A percentile compares a stretch with the other conserved stretches of the same genome.
Conservation (phyloP, 306 rosid genomes). For the Neltuma alba region DNA sequence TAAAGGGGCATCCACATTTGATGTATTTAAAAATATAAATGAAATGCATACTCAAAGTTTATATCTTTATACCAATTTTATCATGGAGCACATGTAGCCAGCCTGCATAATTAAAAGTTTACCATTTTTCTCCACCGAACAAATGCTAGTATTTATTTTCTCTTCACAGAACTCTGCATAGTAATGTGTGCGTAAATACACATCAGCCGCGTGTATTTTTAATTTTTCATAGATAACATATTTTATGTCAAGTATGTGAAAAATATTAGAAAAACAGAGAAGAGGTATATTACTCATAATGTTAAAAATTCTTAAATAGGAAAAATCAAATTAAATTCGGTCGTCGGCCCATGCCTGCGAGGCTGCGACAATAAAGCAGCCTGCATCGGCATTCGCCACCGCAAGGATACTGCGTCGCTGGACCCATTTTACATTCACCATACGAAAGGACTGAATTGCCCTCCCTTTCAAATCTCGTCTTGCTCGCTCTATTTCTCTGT, state of each 20-base stretch:
- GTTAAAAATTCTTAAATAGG: no score
- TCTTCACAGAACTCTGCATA: neutral
- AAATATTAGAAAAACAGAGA: no score
- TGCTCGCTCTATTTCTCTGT: conserved; percentile 26
- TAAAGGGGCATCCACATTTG: neutral
- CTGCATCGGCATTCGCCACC: conserved; percentile 5
- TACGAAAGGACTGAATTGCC: conserved; percentile 29
- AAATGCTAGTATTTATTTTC: neutral
- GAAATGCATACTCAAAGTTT: neutral
- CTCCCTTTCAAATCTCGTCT: conserved; percentile 42
- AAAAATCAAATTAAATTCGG: conserved; percentile 3
- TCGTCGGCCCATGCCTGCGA: conserved; percentile 26
- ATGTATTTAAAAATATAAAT: neutral
- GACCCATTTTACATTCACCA: neutral
- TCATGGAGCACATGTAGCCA: neutral
- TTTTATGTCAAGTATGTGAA: neutral
- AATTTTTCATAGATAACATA: neutral
- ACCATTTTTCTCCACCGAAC: neutral
- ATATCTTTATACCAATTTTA: neutral
- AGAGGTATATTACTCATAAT: no score
- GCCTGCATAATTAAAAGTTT: neutral
- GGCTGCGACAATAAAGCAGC: conserved; percentile 11
- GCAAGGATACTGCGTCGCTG: conserved; percentile 3
- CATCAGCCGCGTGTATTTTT: no score
- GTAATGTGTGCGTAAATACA: no score